Evolutionary conservation across 805 yeast genomes (phyloP).

Genomic region (Candida wancherniae): DNA sequence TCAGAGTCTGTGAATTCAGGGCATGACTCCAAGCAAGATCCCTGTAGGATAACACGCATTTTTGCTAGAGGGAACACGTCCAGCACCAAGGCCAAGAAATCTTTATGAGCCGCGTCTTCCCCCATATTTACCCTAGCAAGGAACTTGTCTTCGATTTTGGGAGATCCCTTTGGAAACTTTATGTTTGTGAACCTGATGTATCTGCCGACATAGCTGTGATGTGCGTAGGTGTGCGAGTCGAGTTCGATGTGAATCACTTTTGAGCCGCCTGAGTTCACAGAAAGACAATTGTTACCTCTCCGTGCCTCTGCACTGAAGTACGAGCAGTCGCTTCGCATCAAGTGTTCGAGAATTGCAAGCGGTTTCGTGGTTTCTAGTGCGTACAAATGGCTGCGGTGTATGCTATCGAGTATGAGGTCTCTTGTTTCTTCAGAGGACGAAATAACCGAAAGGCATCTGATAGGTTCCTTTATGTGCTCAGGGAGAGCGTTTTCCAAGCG

Average conservation of each 20-base stretch:
- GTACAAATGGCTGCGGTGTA: slow-evolving; percentile 2
- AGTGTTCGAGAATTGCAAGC: slow-evolving; percentile 1
- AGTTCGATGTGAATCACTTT: slow-evolving; percentile 2
- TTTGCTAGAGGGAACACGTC: slow-evolving; percentile 7
- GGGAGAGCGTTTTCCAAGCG: slow-evolving; percentile 6
- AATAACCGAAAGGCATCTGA: slow-evolving; percentile 8
- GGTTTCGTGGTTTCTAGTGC: slow-evolving; percentile 1
- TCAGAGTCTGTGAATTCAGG: too few relatives aligned
- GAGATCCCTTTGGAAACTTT: slow-evolving; percentile 12
- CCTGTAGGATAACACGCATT: too few relatives aligned
- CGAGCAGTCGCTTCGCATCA: neutral
- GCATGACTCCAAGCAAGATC: too few relatives aligned
- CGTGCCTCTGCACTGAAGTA: slow-evolving; percentile 4
- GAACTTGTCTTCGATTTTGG: slow-evolving; percentile 3
- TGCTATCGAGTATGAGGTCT: neutral
- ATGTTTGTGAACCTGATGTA: slow-evolving; percentile 9
- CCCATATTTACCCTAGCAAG: slow-evolving; percentile 1
- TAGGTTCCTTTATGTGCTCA: slow-evolving; percentile 7
- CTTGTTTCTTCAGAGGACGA: neutral
- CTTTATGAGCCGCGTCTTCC: slow-evolving; percentile 3
- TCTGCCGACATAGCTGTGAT: slow-evolving; percentile 13
- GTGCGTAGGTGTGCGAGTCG: slow-evolving; percentile 11
- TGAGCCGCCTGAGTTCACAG: slow-evolving; percentile 4
- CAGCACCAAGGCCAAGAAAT: slow-evolving; percentile 6
- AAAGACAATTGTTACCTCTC: slow-evolving; percentile 3